These are phyloP conservation scores for Mucor sp. DNA, from an alignment of 371 early-diverging fungal species.

Conservation along the genomic window DNA sequence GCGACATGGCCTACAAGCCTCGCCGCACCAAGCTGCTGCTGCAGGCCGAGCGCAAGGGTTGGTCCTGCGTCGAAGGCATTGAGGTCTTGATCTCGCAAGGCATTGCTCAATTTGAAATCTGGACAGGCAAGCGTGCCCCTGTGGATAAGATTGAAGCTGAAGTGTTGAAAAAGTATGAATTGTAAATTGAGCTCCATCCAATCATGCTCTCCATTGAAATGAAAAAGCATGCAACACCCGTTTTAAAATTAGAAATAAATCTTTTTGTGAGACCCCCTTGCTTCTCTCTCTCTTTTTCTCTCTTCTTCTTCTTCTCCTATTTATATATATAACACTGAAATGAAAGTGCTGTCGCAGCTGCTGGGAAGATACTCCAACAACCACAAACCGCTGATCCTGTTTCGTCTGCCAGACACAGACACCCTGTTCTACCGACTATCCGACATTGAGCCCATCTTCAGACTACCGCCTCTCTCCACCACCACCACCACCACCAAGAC, in stretches of 20 bases:
- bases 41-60: slow-evolving; percentile 61
- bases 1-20: slow-evolving; percentile 95
- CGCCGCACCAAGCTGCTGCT: slow-evolving; percentile 75
- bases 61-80: slow-evolving; percentile 83
- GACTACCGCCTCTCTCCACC: slow-evolving; percentile 15
- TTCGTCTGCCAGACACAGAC: slow-evolving; percentile 21
- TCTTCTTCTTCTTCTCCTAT: neutral
- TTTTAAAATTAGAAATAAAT: slow-evolving; percentile 6
- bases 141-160: slow-evolving; percentile 42
- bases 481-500: no score
- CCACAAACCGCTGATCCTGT: slow-evolving; percentile 24
- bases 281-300: neutral
- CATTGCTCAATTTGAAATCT: slow-evolving; percentile 79
- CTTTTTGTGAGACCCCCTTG: neutral
- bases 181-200: slow-evolving; percentile 2
- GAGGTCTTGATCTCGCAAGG: slow-evolving; percentile 93
- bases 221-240: neutral
- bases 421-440: slow-evolving; percentile 24
- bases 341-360: slow-evolving; percentile 23
- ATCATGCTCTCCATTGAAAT: neutral
- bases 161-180: slow-evolving; percentile 47
- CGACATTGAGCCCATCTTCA: slow-evolving; percentile 26
- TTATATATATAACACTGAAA: neutral
- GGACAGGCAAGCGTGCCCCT: slow-evolving; percentile 71
- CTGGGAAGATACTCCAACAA: slow-evolving; percentile 23